Evolutionary conservation across 2,329 filamentous ascomycete genomes (phyloP).

Genomic region (Colletotrichum ledebouriae): DNA sequence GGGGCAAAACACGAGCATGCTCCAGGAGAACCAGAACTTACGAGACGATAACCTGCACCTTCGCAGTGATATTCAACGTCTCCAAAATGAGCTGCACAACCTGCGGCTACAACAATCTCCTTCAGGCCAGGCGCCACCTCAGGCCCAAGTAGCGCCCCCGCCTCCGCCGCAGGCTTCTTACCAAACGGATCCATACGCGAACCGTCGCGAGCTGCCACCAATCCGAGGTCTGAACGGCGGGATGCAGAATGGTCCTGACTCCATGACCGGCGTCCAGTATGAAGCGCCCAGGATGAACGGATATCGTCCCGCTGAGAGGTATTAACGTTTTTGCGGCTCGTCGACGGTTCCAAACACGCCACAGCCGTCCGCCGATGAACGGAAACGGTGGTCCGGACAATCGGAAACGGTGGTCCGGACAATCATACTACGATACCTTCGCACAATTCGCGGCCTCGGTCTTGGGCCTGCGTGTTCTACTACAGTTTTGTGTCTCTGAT

Average conservation of each 20-base stretch:
- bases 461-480: conserved; percentile 34
- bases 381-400: background rate
- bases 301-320: conserved; percentile 58
- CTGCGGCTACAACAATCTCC: conserved; percentile 46
- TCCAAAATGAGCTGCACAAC: conserved; percentile 54
- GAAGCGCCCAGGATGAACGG: conserved; percentile 63
- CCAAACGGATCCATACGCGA: conserved; percentile 49
- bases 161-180: conserved; percentile 47
- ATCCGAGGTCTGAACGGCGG: conserved; percentile 65
- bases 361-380: background rate
- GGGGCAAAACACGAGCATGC: conserved; percentile 57
- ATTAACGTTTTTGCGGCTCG: conserved; percentile 43
- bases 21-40: conserved; percentile 62
- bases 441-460: conserved; percentile 6
- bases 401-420: background rate
- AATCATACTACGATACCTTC: background rate
- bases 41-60: conserved; percentile 63
- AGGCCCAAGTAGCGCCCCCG: conserved; percentile 39
- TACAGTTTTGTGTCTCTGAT: conserved; percentile 35
- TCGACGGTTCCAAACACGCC: background rate
- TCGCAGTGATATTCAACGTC: conserved; percentile 63
- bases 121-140: conserved; percentile 43
- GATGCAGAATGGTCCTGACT: conserved; percentile 63
- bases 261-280: conserved; percentile 77
- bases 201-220: conserved; percentile 68